phyloP scores from a whole-genome alignment of 2,329 filamentous ascomycete genomes.

The Sarocladium kiliense region DNA sequence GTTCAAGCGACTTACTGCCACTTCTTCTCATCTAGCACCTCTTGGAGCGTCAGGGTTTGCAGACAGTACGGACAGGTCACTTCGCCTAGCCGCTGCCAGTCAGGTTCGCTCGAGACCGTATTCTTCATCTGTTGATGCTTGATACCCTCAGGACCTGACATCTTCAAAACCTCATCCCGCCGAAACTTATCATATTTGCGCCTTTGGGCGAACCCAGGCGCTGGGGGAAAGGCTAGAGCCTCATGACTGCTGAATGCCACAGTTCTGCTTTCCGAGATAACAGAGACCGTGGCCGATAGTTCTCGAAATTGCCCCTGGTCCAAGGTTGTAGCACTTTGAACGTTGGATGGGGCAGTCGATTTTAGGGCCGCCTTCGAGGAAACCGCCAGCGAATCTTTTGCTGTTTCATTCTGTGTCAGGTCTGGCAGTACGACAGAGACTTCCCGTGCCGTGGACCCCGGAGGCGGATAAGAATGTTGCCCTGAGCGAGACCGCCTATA shows the following conservation, averaged over 20 bases:
- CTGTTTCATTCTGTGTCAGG: background rate
- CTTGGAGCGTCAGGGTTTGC: constrained; percentile 8
- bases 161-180: constrained; percentile 15
- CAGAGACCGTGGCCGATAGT: background rate
- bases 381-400: background rate
- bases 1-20: constrained; percentile 13
- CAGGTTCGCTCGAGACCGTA: too few relatives aligned
- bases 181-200: constrained; percentile 6
- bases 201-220: background rate
- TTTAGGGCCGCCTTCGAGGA: background rate
- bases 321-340: background rate
- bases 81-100: constrained; percentile 7
- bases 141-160: too few relatives aligned
- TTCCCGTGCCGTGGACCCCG: background rate
- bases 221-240: constrained; percentile 2
- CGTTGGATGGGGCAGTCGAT: background rate
- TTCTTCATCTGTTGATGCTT: too few relatives aligned
- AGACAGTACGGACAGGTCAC: constrained; percentile 14
- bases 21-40: constrained; percentile 11
- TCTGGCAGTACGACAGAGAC: background rate
- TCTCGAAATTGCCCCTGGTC: background rate
- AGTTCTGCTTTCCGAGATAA: background rate
- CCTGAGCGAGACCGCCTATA: constrained; percentile 11
- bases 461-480: constrained; percentile 3
- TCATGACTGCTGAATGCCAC: constrained; percentile 1